Conservation (phyloP, 768 basidiomycete genomes). For the Pleurotus tuoliensis region DNA sequence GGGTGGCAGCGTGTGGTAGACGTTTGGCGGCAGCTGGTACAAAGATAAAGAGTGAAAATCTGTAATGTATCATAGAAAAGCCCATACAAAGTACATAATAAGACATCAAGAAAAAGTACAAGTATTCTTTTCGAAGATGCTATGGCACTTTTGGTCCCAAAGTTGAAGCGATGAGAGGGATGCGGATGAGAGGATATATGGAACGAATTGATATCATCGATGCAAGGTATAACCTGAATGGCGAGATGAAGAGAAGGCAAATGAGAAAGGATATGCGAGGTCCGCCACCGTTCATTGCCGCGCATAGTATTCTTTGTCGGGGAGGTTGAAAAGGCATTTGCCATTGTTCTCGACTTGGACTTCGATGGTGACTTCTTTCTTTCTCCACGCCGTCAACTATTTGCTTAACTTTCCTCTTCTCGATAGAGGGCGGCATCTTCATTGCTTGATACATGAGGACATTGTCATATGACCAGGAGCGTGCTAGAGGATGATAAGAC, state of each 20-base stretch:
- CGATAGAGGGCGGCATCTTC: slow-evolving; percentile 49
- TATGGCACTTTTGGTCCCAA: not conserved
- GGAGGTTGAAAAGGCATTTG: slow-evolving; percentile 71
- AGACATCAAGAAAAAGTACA: too few species aligned
- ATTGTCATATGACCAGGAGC: slow-evolving; percentile 77
- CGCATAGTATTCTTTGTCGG: slow-evolving; percentile 28
- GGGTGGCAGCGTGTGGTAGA: too few species aligned
- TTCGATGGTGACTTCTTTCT: slow-evolving; percentile 42
- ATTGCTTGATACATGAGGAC: slow-evolving; percentile 57
- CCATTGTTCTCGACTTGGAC: slow-evolving; percentile 52
- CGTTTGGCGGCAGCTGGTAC: too few species aligned
- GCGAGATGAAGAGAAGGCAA: not conserved
- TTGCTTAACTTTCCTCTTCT: too few species aligned
- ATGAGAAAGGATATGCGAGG: not conserved
- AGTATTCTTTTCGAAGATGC: too few species aligned
- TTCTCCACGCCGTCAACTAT: slow-evolving; percentile 51
- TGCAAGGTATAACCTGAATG: not conserved
- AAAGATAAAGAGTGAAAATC: too few species aligned
- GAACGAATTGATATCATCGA: not conserved
- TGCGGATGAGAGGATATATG: not conserved
- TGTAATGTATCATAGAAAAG: too few species aligned
- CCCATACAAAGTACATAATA: too few species aligned
- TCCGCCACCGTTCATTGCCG: not conserved
- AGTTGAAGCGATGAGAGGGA: not conserved
- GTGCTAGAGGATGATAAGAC: slow-evolving; percentile 34